Percentiles rank a stretch among this genome's conserved stretches.
Conservation (phyloP, 2,329 filamentous ascomycete species). For the Aspergillus neoniger region DNA sequence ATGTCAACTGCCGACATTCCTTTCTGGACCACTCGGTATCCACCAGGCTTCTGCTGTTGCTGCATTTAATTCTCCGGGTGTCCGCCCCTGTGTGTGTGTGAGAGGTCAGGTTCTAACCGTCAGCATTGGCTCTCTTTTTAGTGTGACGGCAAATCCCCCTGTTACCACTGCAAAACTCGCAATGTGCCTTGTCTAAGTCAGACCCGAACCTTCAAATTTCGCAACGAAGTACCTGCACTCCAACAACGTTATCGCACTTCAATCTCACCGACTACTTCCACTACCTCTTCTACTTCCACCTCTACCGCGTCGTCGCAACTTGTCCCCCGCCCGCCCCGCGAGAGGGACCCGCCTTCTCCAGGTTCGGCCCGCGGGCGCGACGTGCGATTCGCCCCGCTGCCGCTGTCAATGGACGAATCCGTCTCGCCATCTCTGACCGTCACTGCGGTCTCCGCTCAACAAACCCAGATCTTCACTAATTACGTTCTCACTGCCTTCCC, state of each 20-base stretch:
- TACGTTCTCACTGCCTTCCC: constrained; percentile 30
- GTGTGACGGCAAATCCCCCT: constrained; percentile 35
- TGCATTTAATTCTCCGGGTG: neutral
- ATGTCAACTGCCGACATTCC: neutral
- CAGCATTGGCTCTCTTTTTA: constrained; percentile 7
- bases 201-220: constrained; percentile 29
- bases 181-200: constrained; percentile 31
- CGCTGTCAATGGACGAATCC: constrained; percentile 25
- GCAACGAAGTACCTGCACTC: constrained; percentile 34
- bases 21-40: neutral
- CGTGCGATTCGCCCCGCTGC: constrained; percentile 5
- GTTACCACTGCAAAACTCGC: constrained; percentile 33
- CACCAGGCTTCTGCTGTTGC: neutral
- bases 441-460: constrained; percentile 27
- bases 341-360: neutral
- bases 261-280: constrained; percentile 12
- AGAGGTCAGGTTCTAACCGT: neutral
- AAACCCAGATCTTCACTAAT: constrained; percentile 31
- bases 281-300: neutral
- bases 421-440: constrained; percentile 32
- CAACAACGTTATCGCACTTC: constrained; percentile 25
- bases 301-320: neutral
- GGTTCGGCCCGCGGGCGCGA: neutral
- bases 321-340: neutral
- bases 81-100: neutral